A percentile compares a stretch with the other conserved stretches of the same genome.
Evolutionary conservation across 257 asterid genomes (phyloP).

Genomic region (Salvia splendens): DNA sequence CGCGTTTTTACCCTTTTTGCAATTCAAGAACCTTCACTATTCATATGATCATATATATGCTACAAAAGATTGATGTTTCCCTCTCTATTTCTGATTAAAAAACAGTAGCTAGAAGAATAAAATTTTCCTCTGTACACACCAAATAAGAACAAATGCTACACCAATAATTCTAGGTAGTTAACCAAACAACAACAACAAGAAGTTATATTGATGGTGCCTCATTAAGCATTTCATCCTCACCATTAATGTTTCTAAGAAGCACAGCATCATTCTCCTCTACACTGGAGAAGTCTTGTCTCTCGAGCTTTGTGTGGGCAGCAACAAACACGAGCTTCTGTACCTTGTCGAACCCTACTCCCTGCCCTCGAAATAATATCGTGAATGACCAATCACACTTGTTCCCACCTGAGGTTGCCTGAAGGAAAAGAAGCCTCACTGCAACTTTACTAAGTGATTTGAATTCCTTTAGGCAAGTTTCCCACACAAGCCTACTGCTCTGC

Average conservation of each 20-base stretch:
- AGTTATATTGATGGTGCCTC: constrained; percentile 62
- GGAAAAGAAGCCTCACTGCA: constrained; percentile 86
- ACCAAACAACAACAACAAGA: constrained; percentile 10
- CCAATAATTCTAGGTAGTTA: constrained; percentile 31
- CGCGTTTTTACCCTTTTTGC: too few species aligned
- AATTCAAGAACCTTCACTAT: too few species aligned
- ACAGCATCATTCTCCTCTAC: constrained; percentile 65
- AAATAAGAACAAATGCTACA: constrained; percentile 42
- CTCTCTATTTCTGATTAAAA: constrained; percentile 31
- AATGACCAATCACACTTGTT: constrained; percentile 57
- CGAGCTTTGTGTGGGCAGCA: constrained; percentile 73
- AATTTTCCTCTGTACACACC: constrained; percentile 37
- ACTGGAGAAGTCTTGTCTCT: constrained; percentile 50
- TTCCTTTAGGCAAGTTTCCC: constrained; percentile 84
- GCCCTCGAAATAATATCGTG: constrained; percentile 50
- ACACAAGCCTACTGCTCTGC: constrained; percentile 80
- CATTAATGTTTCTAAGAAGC: constrained; percentile 45
- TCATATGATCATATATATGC: neutral
- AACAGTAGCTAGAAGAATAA: constrained; percentile 33
- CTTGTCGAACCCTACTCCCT: constrained; percentile 56
- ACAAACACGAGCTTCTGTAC: constrained; percentile 72
- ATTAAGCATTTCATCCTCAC: constrained; percentile 65
- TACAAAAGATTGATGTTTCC: constrained; percentile 13
- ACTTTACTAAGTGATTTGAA: constrained; percentile 62
- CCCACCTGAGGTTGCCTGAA: constrained; percentile 74